Evolutionary conservation across 305 asterid species (phyloP).

Genomic region (Ruellia speciosa): DNA sequence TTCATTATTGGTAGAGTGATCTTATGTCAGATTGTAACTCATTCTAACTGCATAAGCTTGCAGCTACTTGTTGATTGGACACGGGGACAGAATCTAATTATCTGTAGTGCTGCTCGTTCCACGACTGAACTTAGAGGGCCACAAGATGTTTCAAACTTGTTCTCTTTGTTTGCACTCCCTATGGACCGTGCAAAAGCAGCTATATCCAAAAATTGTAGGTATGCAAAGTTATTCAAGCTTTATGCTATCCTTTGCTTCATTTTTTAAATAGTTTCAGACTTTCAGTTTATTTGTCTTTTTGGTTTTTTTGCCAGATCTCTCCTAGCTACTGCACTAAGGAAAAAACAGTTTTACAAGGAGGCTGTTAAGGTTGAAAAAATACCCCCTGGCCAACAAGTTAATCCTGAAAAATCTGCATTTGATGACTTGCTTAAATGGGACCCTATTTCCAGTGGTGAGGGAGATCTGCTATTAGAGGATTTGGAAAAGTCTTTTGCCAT

Average conservation of each 20-base stretch:
- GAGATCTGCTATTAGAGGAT: slow-evolving; percentile 76
- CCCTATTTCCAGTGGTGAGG: slow-evolving; percentile 88
- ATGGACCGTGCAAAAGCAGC: slow-evolving; percentile 67
- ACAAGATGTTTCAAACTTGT: slow-evolving; percentile 67
- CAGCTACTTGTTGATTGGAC: slow-evolving; percentile 96
- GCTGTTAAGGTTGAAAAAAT: slow-evolving; percentile 65
- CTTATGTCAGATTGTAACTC: slow-evolving; percentile 9
- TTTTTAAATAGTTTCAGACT: neutral
- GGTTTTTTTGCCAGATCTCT: slow-evolving; percentile 46
- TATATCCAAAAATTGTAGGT: slow-evolving; percentile 83
- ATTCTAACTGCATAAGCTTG: slow-evolving; percentile 24
- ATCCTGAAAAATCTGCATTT: slow-evolving; percentile 28
- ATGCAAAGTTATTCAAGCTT: slow-evolving; percentile 22
- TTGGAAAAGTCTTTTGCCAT: slow-evolving; percentile 59
- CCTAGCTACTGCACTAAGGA: slow-evolving; percentile 57
- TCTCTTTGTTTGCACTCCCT: slow-evolving; percentile 56
- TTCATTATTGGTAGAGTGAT: slow-evolving; percentile 2
- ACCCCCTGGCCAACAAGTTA: slow-evolving; percentile 35
- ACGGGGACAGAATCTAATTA: slow-evolving; percentile 65
- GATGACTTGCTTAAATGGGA: slow-evolving; percentile 87
- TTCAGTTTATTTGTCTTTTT: slow-evolving; percentile 19
- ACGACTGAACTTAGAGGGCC: slow-evolving; percentile 84
- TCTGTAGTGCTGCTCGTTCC: slow-evolving; percentile 72
- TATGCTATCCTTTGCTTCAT: slow-evolving; percentile 6
- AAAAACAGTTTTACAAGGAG: slow-evolving; percentile 60